Evolutionary conservation across 768 basidiomycete species (phyloP).

Genomic region (Butyriboletus loyo): DNA sequence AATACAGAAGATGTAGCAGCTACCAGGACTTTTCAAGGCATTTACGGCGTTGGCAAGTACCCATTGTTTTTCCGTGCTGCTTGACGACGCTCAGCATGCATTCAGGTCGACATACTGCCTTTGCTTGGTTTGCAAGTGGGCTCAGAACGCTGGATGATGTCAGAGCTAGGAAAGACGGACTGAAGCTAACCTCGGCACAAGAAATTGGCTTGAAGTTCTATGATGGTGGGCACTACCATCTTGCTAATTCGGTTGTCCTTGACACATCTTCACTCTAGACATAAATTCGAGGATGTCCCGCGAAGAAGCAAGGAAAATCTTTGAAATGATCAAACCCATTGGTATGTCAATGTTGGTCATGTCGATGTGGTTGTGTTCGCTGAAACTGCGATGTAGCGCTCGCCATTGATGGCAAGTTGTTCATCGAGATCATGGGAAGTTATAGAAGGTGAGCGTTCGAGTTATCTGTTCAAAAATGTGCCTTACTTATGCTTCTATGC

Average conservation of each 20-base stretch:
- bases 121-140: conserved; percentile 71
- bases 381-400: conserved; percentile 47
- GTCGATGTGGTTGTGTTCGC: not conserved
- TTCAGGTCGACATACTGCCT: conserved; percentile 62
- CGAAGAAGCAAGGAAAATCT: conserved; percentile 71
- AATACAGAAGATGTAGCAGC: conserved; percentile 59
- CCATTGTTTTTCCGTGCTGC: not conserved
- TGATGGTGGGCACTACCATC: conserved; percentile 46
- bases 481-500: not conserved
- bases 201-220: conserved; percentile 68
- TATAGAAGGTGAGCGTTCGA: conserved; percentile 57
- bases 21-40: conserved; percentile 63
- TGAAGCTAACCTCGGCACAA: conserved; percentile 58
- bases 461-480: not conserved
- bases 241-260: not conserved
- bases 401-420: conserved; percentile 64
- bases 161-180: conserved; percentile 51
- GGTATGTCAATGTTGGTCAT: conserved; percentile 41
- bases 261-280: conserved; percentile 42
- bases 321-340: conserved; percentile 64
- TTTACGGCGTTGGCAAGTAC: conserved; percentile 81
- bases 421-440: conserved; percentile 89
- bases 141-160: conserved; percentile 80
- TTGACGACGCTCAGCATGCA: not conserved
- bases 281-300: conserved; percentile 86